Conservation (phyloP, 2,329 filamentous ascomycete genomes). For the Ceratocystis harringtonii region DNA sequence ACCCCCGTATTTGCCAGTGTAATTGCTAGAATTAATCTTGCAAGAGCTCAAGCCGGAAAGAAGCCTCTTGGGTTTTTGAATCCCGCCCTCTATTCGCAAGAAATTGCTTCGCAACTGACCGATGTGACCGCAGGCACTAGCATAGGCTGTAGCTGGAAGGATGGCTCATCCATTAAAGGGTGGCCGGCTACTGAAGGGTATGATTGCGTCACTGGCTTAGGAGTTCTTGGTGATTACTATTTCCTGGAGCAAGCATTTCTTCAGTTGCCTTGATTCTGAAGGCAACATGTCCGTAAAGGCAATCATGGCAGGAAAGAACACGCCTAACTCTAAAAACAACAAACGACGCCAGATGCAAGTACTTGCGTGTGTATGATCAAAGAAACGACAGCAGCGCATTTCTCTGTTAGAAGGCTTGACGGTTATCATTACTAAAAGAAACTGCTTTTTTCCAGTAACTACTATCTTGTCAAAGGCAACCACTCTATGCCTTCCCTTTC, state of each 20-base stretch:
- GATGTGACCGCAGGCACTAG: slow-evolving; percentile 31
- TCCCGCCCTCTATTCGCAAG: slow-evolving; percentile 30
- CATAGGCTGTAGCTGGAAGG: slow-evolving; percentile 27
- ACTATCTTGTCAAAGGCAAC: neutral
- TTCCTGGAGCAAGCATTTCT: slow-evolving; percentile 26
- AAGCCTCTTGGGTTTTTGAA: slow-evolving; percentile 40
- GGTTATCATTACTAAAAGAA: neutral
- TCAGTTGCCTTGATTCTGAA: slow-evolving; percentile 3
- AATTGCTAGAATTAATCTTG: slow-evolving; percentile 40
- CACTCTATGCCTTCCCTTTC: neutral
- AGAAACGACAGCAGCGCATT: neutral
- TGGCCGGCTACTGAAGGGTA: slow-evolving; percentile 33
- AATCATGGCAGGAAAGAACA: neutral
- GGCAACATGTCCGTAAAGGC: neutral
- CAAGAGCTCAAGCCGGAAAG: slow-evolving; percentile 34
- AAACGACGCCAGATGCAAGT: neutral
- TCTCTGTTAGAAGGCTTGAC: neutral
- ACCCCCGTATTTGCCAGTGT: slow-evolving; percentile 40
- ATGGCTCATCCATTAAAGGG: slow-evolving; percentile 25
- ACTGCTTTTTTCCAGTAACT: neutral
- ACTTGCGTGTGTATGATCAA: neutral
- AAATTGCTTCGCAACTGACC: slow-evolving; percentile 26
- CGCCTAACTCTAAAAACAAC: neutral
- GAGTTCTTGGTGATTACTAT: slow-evolving; percentile 31
- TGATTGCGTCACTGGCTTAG: slow-evolving; percentile 37